Percentiles rank a stretch among this genome's conserved stretches.
phyloP scores from a whole-genome alignment of 2,329 filamentous ascomycete species.

The Paracorniculantispora psalliotae region DNA sequence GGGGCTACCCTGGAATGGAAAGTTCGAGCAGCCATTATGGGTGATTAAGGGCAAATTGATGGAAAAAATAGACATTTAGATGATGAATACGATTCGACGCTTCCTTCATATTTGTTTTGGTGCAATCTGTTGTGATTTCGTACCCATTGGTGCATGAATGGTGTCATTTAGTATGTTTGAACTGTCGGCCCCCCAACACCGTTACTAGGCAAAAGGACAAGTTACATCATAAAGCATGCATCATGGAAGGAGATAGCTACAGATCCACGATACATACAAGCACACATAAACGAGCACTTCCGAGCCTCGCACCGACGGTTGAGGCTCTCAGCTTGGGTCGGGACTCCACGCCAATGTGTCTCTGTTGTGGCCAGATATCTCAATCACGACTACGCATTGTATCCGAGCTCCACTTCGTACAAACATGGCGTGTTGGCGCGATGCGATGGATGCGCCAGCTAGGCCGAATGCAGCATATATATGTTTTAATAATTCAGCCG shows the following conservation, averaged over 20 bases:
- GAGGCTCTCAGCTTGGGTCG: neutral
- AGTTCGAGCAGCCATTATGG: neutral
- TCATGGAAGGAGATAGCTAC: neutral
- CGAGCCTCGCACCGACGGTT: neutral
- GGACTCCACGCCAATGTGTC: neutral
- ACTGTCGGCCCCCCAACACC: neutral
- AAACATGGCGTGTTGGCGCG: neutral
- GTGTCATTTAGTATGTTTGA: neutral
- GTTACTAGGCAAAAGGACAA: neutral
- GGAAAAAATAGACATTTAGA: neutral
- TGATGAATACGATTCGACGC: neutral
- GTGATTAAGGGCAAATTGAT: neutral
- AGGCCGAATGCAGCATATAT: too few species aligned
- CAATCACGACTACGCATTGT: neutral
- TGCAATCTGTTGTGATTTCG: neutral
- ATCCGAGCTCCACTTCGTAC: neutral
- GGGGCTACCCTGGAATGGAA: neutral
- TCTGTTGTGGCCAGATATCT: conserved; percentile 3
- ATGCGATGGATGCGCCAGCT: neutral
- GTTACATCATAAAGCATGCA: neutral
- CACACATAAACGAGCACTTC: neutral
- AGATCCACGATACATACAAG: neutral
- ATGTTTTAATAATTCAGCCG: neutral
- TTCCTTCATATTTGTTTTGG: neutral
- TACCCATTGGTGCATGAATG: neutral